A percentile compares a stretch with the other conserved stretches of the same genome.
phyloP scores from a whole-genome alignment of 768 basidiomycete species.

The Auriscalpium vulgare region DNA sequence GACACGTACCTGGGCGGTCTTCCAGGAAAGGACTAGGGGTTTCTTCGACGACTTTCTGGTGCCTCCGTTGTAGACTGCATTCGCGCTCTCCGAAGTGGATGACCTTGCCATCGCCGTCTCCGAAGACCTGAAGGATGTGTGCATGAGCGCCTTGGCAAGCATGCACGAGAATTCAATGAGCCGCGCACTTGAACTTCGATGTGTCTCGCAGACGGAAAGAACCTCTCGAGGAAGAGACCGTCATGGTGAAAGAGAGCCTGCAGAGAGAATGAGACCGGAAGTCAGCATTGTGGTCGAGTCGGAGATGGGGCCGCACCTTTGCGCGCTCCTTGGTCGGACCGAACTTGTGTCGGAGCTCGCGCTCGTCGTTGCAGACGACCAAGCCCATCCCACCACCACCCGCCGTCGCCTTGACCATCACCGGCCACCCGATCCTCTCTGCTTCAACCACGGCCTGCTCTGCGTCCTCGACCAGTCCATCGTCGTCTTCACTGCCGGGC shows the following conservation, averaged over 20 bases:
- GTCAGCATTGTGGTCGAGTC: background rate
- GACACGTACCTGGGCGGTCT: conserved; percentile 17
- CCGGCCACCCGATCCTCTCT: conserved; percentile 42
- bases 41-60: conserved; percentile 72
- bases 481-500: conserved; percentile 35
- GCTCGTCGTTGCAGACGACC: conserved; percentile 39
- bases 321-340: conserved; percentile 32
- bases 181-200: conserved; percentile 51
- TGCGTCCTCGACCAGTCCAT: conserved; percentile 33
- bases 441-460: conserved; percentile 37
- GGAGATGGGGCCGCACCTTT: conserved; percentile 27
- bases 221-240: conserved; percentile 54
- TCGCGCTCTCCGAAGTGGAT: conserved; percentile 65
- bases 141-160: no score
- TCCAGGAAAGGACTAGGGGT: conserved; percentile 53
- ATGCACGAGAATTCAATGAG: no score
- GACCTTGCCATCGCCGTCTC: conserved; percentile 50
- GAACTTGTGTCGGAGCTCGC: conserved; percentile 31
- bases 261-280: background rate
- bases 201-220: conserved; percentile 47
- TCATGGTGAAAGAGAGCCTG: conserved; percentile 42
- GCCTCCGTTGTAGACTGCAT: conserved; percentile 59
- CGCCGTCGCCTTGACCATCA: conserved; percentile 60
- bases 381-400: conserved; percentile 69
- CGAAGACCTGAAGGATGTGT: conserved; percentile 43